phyloP scores from a whole-genome alignment of 441 rosid species.

The Omphalea diandra region DNA sequence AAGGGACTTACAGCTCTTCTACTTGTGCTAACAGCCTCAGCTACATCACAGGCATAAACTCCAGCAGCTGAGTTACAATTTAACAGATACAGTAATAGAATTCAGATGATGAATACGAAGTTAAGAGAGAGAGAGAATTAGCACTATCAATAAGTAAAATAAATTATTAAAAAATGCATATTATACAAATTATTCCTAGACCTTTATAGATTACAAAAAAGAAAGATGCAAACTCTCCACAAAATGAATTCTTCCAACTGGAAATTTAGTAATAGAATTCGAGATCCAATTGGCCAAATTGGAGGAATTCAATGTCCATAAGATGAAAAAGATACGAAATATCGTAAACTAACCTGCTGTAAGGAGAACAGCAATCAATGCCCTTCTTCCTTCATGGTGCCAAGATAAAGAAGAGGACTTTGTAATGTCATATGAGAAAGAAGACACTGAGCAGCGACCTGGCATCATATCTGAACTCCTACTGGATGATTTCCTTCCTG shows the following conservation, averaged over 20 bases:
- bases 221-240: neutral
- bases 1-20: slow-evolving; percentile 76
- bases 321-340: neutral
- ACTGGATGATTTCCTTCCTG: slow-evolving; percentile 43
- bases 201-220: too few relatives aligned
- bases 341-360: slow-evolving; percentile 44
- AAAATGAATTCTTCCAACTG: neutral
- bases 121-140: neutral
- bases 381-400: slow-evolving; percentile 52
- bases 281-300: slow-evolving; percentile 15
- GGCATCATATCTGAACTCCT: slow-evolving; percentile 23
- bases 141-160: too few relatives aligned
- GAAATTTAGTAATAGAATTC: neutral
- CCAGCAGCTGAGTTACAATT: slow-evolving; percentile 51
- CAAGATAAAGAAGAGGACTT: slow-evolving; percentile 29
- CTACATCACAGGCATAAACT: slow-evolving; percentile 40
- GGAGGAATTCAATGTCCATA: neutral
- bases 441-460: slow-evolving; percentile 47
- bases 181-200: neutral
- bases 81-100: neutral
- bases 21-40: slow-evolving; percentile 90
- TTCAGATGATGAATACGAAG: neutral
- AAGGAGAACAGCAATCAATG: slow-evolving; percentile 57
- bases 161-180: neutral
- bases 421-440: slow-evolving; percentile 33